Base-by-base conservation (phyloP, 1,139 yeast species). In the Yamadazyma dendronema region DNA sequence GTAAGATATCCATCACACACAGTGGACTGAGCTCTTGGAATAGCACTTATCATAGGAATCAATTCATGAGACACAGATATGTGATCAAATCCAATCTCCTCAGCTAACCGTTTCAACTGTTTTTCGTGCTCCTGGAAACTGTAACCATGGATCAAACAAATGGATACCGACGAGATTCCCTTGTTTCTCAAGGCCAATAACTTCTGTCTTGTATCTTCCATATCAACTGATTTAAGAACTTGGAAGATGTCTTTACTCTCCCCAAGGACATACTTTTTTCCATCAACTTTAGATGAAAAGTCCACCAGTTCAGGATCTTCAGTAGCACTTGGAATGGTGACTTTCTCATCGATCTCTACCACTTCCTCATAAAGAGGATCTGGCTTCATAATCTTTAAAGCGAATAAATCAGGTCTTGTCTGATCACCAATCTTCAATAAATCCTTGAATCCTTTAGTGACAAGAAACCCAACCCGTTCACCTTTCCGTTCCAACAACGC, bases 1-100 rank as follows among this genome's bases (percentile, higher is more conserved):
- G 89, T 82, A 39, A 84, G 59, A 52, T 84, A 84, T 1, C 92
- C 88, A 59, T 84, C 92, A 2, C 86, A 88, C 13, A 79, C 76
- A 3, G 87, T 72, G 12, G 89, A 81, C 46, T 81, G 81, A 1
- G 87, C 84, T 41, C 94, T 65, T 13, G 84, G 74, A 16, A 84
- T 79, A 33, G 77, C 73, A 54, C 82, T 82, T 44, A 84, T 80
- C 86, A 83, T 82, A 8, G 94, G 89, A 33, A 82, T 77, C 15
- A 84, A 64, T 48, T 77, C 72, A 17, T 79, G 74, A 0, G 89
- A 81, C 11, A 82, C 66, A 0, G 89, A 81, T 22, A 84, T 66
- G 28, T 48, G 42, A 30, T 50, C 55, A 53, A 84, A 84, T 1
- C 87, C 86, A 17, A 82, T 55, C 37, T 71, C 65, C 25, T 61